phyloP scores from a whole-genome alignment of 441 rosid genomes.

The Brassica hybrid region DNA sequence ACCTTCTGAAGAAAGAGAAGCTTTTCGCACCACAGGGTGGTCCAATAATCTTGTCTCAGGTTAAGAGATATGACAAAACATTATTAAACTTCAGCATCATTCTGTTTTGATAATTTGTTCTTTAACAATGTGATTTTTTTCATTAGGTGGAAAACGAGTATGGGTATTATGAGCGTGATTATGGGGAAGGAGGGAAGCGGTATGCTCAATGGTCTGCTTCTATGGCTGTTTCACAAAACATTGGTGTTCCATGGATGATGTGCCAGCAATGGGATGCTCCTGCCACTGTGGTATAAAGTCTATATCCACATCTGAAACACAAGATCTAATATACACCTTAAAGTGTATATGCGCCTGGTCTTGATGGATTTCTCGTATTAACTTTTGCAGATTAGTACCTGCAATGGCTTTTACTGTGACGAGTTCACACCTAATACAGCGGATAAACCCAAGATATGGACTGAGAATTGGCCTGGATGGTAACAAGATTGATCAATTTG shows the following conservation, averaged over 20 bases:
- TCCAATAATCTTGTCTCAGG: slow-evolving; percentile 97
- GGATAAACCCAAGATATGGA: slow-evolving; percentile 94
- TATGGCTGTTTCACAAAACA: slow-evolving; percentile 93
- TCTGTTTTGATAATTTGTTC: slow-evolving; percentile 1
- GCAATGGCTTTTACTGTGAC: slow-evolving; percentile 94
- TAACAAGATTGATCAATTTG: slow-evolving; percentile 44
- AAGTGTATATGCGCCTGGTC: not conserved
- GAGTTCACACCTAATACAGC: slow-evolving; percentile 77
- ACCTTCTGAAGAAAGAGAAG: slow-evolving; percentile 88
- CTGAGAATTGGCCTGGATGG: slow-evolving; percentile 99
- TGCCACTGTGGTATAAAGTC: slow-evolving; percentile 66
- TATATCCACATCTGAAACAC: not conserved
- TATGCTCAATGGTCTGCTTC: slow-evolving; percentile 90
- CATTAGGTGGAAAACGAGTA: slow-evolving; percentile 89
- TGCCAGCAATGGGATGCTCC: slow-evolving; percentile 95
- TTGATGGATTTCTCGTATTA: slow-evolving; percentile 28
- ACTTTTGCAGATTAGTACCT: slow-evolving; percentile 80
- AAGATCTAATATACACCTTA: not conserved
- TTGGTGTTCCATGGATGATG: slow-evolving; percentile 97
- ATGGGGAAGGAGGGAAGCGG: slow-evolving; percentile 82
- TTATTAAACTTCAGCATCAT: not conserved
- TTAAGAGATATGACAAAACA: slow-evolving; percentile 36
- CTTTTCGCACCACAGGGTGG: slow-evolving; percentile 98
- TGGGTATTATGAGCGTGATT: slow-evolving; percentile 66
- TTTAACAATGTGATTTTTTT: slow-evolving; percentile 15